Evolutionary conservation across 768 basidiomycete genomes (phyloP), one percentile per base, ranked within the genome.

Genomic region (Mycena indigotica): DNA sequence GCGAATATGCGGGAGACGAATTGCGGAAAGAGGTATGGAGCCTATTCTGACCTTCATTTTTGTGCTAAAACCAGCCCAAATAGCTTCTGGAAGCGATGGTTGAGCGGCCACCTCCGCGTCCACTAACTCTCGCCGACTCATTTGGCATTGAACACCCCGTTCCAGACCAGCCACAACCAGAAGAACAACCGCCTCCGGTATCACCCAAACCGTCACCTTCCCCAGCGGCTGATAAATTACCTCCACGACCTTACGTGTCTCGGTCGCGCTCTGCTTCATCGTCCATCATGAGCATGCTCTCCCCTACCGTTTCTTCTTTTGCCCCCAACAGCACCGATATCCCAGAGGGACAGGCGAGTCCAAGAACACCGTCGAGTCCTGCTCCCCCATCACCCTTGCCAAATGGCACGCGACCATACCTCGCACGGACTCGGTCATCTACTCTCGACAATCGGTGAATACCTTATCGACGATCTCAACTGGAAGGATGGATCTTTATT

Each of bases 1-100:
- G 85, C 0, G 93, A 93, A 65, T 92, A 88, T 66, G 90, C 85
- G 16, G 92, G 94, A 0, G 95, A 98, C 68, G 92, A 94, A 39
- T 75, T 98, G 55, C 84, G 90, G 61, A 86, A 84, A 65, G 89
- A 92, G 80, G 88, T 87, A 57, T 35, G 81, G 68, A 28, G 51
- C 53, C 57, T 46, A 12, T 44, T 49, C 35, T 50, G 51, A 16
- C n/a, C 12, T 52, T n/a, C 17, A 40, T 12, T 10, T 13, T 28
- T 12, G 4, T 8, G 23, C 46, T 48, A 10, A 48, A 13, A 25
- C 21, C 12, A 45, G 25, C 23, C 8, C 23, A 16, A 15, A 28
- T 57, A 93, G 92, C 82, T 93, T 10, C 80, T 94, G 13, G 89
- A 91, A 68, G 90, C 91, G 0, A 88, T 89, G 83, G 89, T 93